phyloP scores from a whole-genome alignment of 2,329 filamentous ascomycete species.

The Neodidymelliopsis sp. region DNA sequence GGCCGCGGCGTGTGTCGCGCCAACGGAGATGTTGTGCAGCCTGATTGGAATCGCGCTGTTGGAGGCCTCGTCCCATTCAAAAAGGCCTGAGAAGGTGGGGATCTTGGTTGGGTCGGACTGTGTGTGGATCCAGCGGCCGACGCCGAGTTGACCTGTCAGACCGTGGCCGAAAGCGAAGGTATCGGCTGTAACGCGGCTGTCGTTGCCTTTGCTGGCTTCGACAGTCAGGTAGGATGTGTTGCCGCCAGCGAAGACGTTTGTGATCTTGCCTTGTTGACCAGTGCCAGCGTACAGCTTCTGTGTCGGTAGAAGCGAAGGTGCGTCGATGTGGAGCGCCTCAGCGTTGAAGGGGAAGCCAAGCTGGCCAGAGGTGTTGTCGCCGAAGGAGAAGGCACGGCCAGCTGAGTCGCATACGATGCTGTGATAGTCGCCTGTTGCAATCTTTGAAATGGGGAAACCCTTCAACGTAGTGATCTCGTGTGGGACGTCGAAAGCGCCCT shows the following conservation, averaged over 20 bases:
- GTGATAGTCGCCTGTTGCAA: constrained; percentile 88
- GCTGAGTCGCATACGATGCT: constrained; percentile 78
- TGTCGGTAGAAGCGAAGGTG: constrained; percentile 74
- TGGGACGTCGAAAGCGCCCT: constrained; percentile 79
- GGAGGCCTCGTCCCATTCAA: constrained; percentile 81
- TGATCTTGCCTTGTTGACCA: constrained; percentile 70
- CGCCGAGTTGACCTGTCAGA: constrained; percentile 83
- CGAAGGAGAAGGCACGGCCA: constrained; percentile 84
- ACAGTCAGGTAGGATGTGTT: constrained; percentile 86
- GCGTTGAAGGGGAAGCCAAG: constrained; percentile 79
- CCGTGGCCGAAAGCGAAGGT: constrained; percentile 89
- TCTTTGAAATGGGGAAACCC: constrained; percentile 73
- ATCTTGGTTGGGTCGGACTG: constrained; percentile 81
- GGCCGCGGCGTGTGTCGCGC: constrained; percentile 80
- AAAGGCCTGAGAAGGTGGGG: constrained; percentile 81
- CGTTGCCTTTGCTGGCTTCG: constrained; percentile 71
- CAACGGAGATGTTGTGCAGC: constrained; percentile 74
- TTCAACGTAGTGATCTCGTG: constrained; percentile 78
- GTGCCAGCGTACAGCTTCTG: constrained; percentile 75
- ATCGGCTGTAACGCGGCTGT: constrained; percentile 72
- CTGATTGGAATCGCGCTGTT: constrained; percentile 78
- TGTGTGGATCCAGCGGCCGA: constrained; percentile 87
- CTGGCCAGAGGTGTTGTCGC: constrained; percentile 91
- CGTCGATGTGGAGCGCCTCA: constrained; percentile 69
- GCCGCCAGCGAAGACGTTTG: constrained; percentile 83